Base-by-base conservation (phyloP, 306 rosid species). In the Heteromeles arbutifolia region DNA sequence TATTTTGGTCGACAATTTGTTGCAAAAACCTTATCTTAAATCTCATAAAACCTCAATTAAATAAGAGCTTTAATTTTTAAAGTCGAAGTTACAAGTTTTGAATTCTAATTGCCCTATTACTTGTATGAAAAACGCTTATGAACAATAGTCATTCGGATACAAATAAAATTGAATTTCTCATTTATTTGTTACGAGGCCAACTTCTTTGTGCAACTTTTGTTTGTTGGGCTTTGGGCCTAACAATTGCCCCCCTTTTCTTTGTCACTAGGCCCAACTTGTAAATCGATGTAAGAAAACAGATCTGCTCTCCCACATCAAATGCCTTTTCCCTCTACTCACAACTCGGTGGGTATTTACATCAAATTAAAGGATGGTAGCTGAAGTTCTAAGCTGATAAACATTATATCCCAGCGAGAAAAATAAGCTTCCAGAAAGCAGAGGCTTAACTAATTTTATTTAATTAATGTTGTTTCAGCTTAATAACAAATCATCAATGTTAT, bases 401-500 rank as follows among this genome's bases (percentile, higher is more conserved):
- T 50, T 5, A 15, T 12, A 14, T 19, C 37, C 34, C 21, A 25
- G 62, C 28, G 13, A n/a, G 62, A 56, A 21, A 50, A 21, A 45
- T 14, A 17, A 29, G 44, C 18, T 29, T 52, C 65, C 72, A 50
- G 54, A 73, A 67, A 79, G 63, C 83, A 0, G 18, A 17, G 12
- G 67, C 22, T 1, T 63, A 6, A 63, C 1, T 63, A 6, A 63
- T 63, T 61, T 61, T 12, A 75, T 82, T 82, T 82, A 82, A 85
- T 84, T 78, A 79, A 80, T 3, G 56, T 58, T 5, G 80, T 50
- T 78, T 81, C 69, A 80, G 70, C 79, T 70, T 84, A 79, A 77
- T 70, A 73, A 70, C 74, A 84, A 84, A 70, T 80, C 73, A 73
- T 81, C 71, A 79, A 70, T 73, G 76, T 79, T 65, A 84, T 76